A percentile compares a stretch with the other conserved stretches of the same genome.
These are phyloP conservation scores for Curvularia verruculosa DNA, from an alignment of 2,329 filamentous ascomycete species.

Conservation along the genomic window DNA sequence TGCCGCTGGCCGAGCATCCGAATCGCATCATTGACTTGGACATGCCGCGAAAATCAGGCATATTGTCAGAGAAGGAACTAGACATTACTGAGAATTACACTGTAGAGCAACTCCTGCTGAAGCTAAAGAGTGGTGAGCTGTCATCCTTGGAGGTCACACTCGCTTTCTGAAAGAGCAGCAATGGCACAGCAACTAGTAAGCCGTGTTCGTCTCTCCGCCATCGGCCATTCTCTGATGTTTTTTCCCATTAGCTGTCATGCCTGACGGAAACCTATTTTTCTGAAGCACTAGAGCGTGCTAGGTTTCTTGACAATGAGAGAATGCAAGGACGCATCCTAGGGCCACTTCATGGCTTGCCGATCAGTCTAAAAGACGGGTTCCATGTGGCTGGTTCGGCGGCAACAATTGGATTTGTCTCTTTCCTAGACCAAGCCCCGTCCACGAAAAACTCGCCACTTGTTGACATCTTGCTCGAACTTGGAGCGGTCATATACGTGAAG, in stretches of 20 bases:
- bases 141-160: constrained; percentile 56
- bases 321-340: constrained; percentile 53
- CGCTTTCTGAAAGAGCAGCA: constrained; percentile 58
- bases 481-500: constrained; percentile 70
- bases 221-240: not conserved
- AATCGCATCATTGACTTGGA: constrained; percentile 42
- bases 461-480: constrained; percentile 62
- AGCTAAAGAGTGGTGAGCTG: constrained; percentile 48
- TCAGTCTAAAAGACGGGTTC: constrained; percentile 72
- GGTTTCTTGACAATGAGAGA: constrained; percentile 57
- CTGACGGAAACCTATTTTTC: constrained; percentile 62
- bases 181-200: constrained; percentile 59
- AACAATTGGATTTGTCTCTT: constrained; percentile 63
- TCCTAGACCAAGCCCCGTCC: constrained; percentile 60
- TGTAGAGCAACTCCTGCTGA: constrained; percentile 46
- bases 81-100: constrained; percentile 51
- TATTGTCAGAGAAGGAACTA: constrained; percentile 59
- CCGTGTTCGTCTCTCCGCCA: not conserved
- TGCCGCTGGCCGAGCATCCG: constrained; percentile 4
- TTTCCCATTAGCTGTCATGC: constrained; percentile 58
- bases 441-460: constrained; percentile 60
- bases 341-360: constrained; percentile 69
- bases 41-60: constrained; percentile 59
- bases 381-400: constrained; percentile 62
- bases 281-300: constrained; percentile 56